These are phyloP conservation scores for Phaeoacremonium minimum DNA, from an alignment of 2,329 filamentous ascomycete genomes.

Conservation along the genomic window DNA sequence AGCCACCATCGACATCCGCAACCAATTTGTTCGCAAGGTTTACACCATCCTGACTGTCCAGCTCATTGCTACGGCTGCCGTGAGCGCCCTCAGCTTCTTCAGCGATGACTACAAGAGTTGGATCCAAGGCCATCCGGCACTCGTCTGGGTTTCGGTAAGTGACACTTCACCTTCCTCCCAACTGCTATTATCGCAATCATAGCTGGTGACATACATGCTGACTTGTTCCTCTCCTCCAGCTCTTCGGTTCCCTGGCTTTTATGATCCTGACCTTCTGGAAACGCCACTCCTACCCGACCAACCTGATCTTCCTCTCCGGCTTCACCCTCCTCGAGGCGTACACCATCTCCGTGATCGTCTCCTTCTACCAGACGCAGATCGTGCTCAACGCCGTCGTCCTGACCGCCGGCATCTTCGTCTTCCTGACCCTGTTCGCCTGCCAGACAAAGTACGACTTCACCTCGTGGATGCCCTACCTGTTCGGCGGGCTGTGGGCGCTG, in stretches of 20 bases:
- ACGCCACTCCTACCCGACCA: conserved; percentile 90
- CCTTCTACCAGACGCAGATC: conserved; percentile 78
- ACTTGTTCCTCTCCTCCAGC: conserved; percentile 29
- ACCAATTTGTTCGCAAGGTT: conserved; percentile 96
- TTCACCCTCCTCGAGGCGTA: conserved; percentile 95
- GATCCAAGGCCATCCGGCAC: conserved; percentile 79
- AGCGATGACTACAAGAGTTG: conserved; percentile 73
- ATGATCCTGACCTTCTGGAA: conserved; percentile 92
- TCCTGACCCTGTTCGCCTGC: conserved; percentile 84
- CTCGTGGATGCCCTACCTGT: conserved; percentile 92
- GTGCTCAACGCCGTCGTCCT: conserved; percentile 88
- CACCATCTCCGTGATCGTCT: conserved; percentile 86
- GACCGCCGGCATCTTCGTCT: conserved; percentile 77
- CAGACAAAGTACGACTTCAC: conserved; percentile 99
- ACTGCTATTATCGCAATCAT: neutral
- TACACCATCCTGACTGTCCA: conserved; percentile 97
- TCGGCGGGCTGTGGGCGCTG: conserved; percentile 83
- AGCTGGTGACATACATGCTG: neutral
- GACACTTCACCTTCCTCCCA: conserved; percentile 6
- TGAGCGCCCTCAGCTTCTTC: conserved; percentile 85
- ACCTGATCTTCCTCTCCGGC: conserved; percentile 83
- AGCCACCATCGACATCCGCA: conserved; percentile 90
- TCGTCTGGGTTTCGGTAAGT: conserved; percentile 78
- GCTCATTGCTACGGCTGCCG: conserved; percentile 74
- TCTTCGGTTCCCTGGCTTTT: conserved; percentile 79